Base-by-base conservation (phyloP, 257 asterid species). In the Ligustrum vulgare region DNA sequence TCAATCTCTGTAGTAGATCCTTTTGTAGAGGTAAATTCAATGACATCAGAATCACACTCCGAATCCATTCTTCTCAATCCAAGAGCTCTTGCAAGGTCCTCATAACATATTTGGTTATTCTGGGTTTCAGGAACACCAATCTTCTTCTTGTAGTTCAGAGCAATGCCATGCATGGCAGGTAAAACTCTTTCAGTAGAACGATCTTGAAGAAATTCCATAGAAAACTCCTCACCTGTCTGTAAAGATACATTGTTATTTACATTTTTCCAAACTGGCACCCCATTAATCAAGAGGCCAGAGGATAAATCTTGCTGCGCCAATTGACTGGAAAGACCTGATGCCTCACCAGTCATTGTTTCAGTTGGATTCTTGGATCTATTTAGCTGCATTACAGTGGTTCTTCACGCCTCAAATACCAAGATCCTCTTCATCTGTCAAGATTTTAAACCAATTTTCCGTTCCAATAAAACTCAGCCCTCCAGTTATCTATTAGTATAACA, bases 31-130 rank as follows among this genome's bases (percentile, higher is more conserved):
- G 86, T 77, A 72, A 76, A 81, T 75, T 86, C 94, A 32, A 79
- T 74, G 73, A 75, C 36, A 72, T 84, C 91, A 56, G 91, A 86
- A 64, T 86, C 83, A 71, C 91, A 86, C 64, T 84, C 92, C 63
- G 94, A 91, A 79, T 91, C 91, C 89, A 80, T 80, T 80, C 91
- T 85, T 67, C 78, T 35, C 82, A 91, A 79, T 49, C 93, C 91
- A 80, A 89, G 91, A 84, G 86, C 79, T 79, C 86, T 75, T 13
- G 87, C 85, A 73, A 87, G 88, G 68, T 89, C 91, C 86, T 86
- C 97, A 16, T 86, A 87, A 81, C 84, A 84, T 77, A 69, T 51
- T 75, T 80, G 90, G 67, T 67, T 73, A 67, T 77, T 85, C 72
- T 80, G 83, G 41, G 73, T 83, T 66, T 72, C 73, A 66, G 85